phyloP scores from a whole-genome alignment of 169 alveolate species.

The Plasmodium gaboni region DNA sequence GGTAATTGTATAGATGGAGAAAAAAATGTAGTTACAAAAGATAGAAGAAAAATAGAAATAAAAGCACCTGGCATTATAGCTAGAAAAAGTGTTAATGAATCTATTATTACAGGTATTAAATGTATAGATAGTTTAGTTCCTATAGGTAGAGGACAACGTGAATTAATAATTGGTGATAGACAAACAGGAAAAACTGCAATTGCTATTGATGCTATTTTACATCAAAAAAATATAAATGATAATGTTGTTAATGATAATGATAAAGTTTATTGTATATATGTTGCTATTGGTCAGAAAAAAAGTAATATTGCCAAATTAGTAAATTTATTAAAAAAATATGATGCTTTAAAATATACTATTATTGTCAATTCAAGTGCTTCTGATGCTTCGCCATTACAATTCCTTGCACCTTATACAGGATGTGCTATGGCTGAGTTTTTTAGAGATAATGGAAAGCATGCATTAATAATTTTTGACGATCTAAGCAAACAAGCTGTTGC shows the following conservation, averaged over 20 bases:
- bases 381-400: constrained; percentile 98
- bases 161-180: constrained; percentile 98
- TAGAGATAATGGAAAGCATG: constrained; percentile 97
- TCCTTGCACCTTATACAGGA: constrained; percentile 98
- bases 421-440: constrained; percentile 99
- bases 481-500: constrained; percentile 99
- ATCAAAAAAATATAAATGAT: constrained; percentile 91
- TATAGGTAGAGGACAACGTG: constrained; percentile 99
- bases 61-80: constrained; percentile 99
- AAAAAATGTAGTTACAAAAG: constrained; percentile 91
- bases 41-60: constrained; percentile 95
- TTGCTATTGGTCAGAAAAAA: constrained; percentile 98
- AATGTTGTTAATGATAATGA: constrained; percentile 88
- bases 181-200: constrained; percentile 99
- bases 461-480: constrained; percentile 97
- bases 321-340: constrained; percentile 90
- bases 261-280: constrained; percentile 97
- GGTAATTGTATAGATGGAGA: constrained; percentile 98
- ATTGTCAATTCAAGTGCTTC: constrained; percentile 99
- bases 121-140: constrained; percentile 98
- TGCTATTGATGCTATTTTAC: constrained; percentile 96
- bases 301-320: constrained; percentile 95
- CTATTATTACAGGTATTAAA: constrained; percentile 97
- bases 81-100: constrained; percentile 97
- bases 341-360: constrained; percentile 95